Base-by-base conservation (phyloP, 306 rosid genomes). In the Pterocarpus santalinus region DNA sequence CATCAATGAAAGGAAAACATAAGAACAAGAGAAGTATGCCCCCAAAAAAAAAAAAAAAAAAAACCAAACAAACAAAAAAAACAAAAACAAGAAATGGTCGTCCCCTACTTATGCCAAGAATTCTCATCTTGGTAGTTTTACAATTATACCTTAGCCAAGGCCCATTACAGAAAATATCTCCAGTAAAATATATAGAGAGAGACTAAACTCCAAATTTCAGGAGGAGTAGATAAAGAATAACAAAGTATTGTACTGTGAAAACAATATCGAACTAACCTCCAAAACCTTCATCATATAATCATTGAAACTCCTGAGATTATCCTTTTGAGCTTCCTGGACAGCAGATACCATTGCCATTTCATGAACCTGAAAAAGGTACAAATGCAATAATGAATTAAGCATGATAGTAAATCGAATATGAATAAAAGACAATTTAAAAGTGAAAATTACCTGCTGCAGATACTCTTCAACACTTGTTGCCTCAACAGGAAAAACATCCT, bases 341-440 rank as follows among this genome's bases (percentile, higher is more conserved):
- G 99, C 97, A 14, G 98, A 95, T 76, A 95, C 92, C 97, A 93
- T 93, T 71, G 99, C 92, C 98, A 93, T 93, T 84, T 95, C 98
- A 86, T 91, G 99, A 86, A 93, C 99, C 99, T 95, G 82, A 17
- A 63, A 81, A 22, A 68, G 43, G 41, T 39, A 61, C 30, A 72
- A 67, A 39, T 33, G 66, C 30, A 72, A 68, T 36, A 33, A 49
- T 30, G 32, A 58, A 32, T 39, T 73, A 62, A 41, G 13, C 11
- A 51, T 57, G 44, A 60, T 57, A 67, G 12, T 46, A 61, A 79
- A 78, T 22, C 56, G 43, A 15, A 56, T 3, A 49, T 46, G 32
- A 78, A 16, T 13, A 81, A 51, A 44, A 32, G 17, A 32, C 30
- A 58, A 75, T 38, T 38, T 61, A 32, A 33, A 72, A 78, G 73